Evolutionary conservation across 441 rosid species (phyloP), one percentile per base, ranked within the genome.

Genomic region (Gossypium lobatum): DNA sequence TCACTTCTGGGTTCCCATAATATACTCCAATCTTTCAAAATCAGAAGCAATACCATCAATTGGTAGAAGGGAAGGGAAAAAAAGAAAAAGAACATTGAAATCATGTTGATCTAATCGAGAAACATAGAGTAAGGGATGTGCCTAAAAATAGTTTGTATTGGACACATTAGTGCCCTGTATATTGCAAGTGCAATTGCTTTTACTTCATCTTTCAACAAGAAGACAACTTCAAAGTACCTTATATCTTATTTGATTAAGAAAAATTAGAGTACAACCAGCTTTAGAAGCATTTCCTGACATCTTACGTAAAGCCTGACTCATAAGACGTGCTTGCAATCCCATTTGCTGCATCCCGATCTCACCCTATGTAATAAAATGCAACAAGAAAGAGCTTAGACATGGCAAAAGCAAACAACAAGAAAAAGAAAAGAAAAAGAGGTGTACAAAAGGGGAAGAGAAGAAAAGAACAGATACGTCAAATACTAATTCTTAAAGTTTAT

Each of bases 291-390:
- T 94, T 84, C 98, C 98, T 42, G 98, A 92, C 98, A 94, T 94
- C 86, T 92, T 94, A 75, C 97, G 97, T 82, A 94, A 80, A 75
- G 98, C 98, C 85, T 94, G 98, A 83, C 98, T 94, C 97, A 94
- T 94, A 39, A 92, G 94, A 34, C 98, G 95, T 53, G 98, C 98
- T 85, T 94, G 98, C 85, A 92, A 79, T 3, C 98, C 98, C 85
- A 94, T 94, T 85, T 94, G 97, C 85, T 92, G 98, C 98, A 92
- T 94, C 78, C 98, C 98, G 55, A 94, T 94, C 86, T 94, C 98
- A 74, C 98, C 98, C 97, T 92, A 75, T 1, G 72, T 65, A 78
- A 57, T 16, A 50, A 57, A 70, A 63, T 73, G 77, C 45, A 70
- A 53, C 39, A 61, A 23, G 21, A 62, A 72, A 34, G 23, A 23